Conservation (phyloP, 2,329 filamentous ascomycete genomes). For the Capronia epimyces region DNA sequence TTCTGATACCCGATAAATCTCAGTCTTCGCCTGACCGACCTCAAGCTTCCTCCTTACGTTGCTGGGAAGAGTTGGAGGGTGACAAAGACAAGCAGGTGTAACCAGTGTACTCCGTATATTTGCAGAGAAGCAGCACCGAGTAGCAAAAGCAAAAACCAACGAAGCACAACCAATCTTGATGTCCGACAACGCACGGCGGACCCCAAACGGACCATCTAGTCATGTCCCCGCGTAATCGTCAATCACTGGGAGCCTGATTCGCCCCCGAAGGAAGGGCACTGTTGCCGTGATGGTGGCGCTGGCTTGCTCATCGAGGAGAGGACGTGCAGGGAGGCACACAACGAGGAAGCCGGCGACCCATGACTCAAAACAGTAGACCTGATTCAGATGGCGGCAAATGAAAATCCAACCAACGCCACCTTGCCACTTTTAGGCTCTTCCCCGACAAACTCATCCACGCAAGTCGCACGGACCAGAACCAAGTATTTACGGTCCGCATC, state of each 20-base stretch:
- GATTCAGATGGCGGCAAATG: constrained; percentile 19
- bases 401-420: constrained; percentile 7
- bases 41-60: background rate
- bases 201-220: constrained; percentile 11
- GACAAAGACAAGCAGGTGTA: background rate
- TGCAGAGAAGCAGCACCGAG: constrained; percentile 10
- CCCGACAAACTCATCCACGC: background rate
- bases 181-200: constrained; percentile 3
- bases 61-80: background rate
- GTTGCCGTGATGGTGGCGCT: constrained; percentile 1
- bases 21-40: background rate
- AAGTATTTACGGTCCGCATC: background rate
- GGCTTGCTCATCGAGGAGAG: background rate
- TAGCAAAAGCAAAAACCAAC: constrained; percentile 7
- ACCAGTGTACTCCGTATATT: constrained; percentile 3
- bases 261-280: constrained; percentile 10
- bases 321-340: background rate
- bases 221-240: constrained; percentile 6
- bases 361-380: constrained; percentile 15
- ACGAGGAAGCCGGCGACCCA: constrained; percentile 1
- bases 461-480: background rate
- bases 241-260: constrained; percentile 25
- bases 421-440: constrained; percentile 7
- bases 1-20: background rate
- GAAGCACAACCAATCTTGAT: constrained; percentile 18